A percentile compares a stretch with the other conserved stretches of the same genome.
These are phyloP conservation scores for Pezicula carpinea DNA, from an alignment of 2,329 filamentous ascomycete genomes.

Conservation along the genomic window DNA sequence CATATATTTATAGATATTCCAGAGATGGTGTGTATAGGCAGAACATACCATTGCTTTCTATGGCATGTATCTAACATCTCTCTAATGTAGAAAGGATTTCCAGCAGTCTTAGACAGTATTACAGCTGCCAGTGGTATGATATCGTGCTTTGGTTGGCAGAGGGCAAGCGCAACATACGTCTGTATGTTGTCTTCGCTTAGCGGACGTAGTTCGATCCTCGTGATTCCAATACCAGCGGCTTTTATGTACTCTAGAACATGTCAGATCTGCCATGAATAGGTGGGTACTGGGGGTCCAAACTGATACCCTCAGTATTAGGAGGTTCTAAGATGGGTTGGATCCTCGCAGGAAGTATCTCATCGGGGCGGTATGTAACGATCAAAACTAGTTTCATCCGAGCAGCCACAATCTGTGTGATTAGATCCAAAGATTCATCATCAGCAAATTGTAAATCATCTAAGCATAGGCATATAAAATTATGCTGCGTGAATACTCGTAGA, in stretches of 20 bases:
- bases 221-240: slow-evolving; percentile 52
- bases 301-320: slow-evolving; percentile 47
- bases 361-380: slow-evolving; percentile 68
- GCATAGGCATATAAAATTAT: slow-evolving; percentile 84
- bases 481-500: slow-evolving; percentile 71
- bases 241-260: slow-evolving; percentile 23
- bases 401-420: slow-evolving; percentile 75
- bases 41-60: slow-evolving; percentile 61
- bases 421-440: slow-evolving; percentile 79
- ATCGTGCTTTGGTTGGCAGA: slow-evolving; percentile 69
- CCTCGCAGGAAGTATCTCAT: slow-evolving; percentile 54
- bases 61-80: slow-evolving; percentile 88
- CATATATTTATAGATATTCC: too few relatives aligned
- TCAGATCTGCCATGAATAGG: slow-evolving; percentile 17
- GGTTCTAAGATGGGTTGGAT: slow-evolving; percentile 52
- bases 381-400: slow-evolving; percentile 78
- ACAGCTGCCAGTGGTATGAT: slow-evolving; percentile 76
- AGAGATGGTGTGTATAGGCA: too few relatives aligned
- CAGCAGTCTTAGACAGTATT: slow-evolving; percentile 81
- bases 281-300: slow-evolving; percentile 21
- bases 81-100: slow-evolving; percentile 86
- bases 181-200: slow-evolving; percentile 76
- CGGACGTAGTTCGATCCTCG: slow-evolving; percentile 66
- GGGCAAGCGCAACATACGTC: slow-evolving; percentile 75
- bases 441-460: slow-evolving; percentile 89